Conservation (phyloP, 1,284 basidiomycete species). For the Ceratobasidium sp. region DNA sequence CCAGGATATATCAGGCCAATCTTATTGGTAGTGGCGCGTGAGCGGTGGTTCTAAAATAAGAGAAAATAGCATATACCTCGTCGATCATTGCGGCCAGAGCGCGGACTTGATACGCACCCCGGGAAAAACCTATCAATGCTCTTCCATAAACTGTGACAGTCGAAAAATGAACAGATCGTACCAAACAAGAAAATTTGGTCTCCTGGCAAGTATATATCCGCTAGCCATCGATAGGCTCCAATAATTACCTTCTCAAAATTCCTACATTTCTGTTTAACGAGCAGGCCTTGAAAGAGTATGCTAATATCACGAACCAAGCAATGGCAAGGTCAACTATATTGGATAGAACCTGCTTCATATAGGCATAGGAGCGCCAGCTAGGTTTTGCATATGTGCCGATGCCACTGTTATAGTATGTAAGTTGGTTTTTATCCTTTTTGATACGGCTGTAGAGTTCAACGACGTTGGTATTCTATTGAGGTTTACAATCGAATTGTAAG, state of each 20-base stretch:
- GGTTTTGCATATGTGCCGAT: conserved; percentile 46
- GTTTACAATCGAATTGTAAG: not conserved
- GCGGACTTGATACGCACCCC: conserved; percentile 64
- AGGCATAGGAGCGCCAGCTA: conserved; percentile 13
- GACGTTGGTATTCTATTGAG: conserved; percentile 17
- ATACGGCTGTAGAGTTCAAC: conserved; percentile 30
- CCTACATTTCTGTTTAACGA: conserved; percentile 14
- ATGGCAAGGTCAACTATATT: conserved; percentile 45
- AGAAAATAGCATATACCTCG: conserved; percentile 52
- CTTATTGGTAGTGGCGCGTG: conserved; percentile 47
- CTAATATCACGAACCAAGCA: conserved; percentile 34
- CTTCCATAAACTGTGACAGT: no score
- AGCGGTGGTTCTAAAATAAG: not conserved
- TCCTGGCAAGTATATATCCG: conserved; percentile 36
- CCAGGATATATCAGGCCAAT: conserved; percentile 57
- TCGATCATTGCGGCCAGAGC: conserved; percentile 62
- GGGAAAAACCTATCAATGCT: conserved; percentile 65
- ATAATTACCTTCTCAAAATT: conserved; percentile 44
- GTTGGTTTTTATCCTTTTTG: not conserved
- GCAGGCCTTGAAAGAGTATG: not conserved
- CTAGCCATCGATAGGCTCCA: conserved; percentile 47
- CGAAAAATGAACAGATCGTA: not conserved
- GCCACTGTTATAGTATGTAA: conserved; percentile 47
- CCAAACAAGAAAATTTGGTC: conserved; percentile 48
- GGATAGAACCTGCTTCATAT: not conserved